Evolutionary conservation across 2,329 filamentous ascomycete genomes (phyloP).

Genomic region (Arthrobotrys sinensis): DNA sequence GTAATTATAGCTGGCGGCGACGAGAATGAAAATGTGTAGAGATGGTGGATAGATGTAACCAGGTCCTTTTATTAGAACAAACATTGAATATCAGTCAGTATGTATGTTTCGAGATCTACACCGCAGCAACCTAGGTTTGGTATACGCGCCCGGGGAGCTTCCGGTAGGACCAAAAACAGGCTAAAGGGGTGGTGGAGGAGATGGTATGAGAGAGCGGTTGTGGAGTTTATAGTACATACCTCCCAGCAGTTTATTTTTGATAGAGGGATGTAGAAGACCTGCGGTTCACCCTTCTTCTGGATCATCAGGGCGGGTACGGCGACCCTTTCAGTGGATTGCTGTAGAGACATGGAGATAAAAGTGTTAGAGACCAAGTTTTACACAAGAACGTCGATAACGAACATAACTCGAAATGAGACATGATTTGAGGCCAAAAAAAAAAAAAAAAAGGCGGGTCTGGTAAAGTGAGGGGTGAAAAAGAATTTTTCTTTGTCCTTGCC

Average conservation of each 20-base stretch:
- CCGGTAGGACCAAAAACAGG: slow-evolving; percentile 57
- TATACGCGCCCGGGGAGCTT: slow-evolving; percentile 56
- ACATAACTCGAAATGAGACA: slow-evolving; percentile 40
- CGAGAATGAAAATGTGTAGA: slow-evolving; percentile 60
- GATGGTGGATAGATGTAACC: slow-evolving; percentile 60
- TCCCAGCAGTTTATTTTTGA: slow-evolving; percentile 62
- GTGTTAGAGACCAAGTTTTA: slow-evolving; percentile 20
- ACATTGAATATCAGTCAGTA: slow-evolving; percentile 36
- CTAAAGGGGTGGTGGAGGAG: slow-evolving; percentile 34
- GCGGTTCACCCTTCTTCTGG: slow-evolving; percentile 61
- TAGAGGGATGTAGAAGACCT: slow-evolving; percentile 60
- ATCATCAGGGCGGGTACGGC: slow-evolving; percentile 54
- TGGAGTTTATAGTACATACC: slow-evolving; percentile 57
- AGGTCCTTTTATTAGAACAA: slow-evolving; percentile 57
- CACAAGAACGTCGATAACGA: slow-evolving; percentile 24
- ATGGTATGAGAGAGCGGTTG: not conserved
- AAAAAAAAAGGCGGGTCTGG: not conserved
- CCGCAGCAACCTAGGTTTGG: slow-evolving; percentile 13
- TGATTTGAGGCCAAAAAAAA: slow-evolving; percentile 23
- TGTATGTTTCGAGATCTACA: slow-evolving; percentile 51
- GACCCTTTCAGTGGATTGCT: slow-evolving; percentile 51
- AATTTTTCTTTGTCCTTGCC: not conserved
- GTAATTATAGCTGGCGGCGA: slow-evolving; percentile 62
- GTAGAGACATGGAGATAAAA: slow-evolving; percentile 30
- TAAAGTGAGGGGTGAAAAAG: slow-evolving; percentile 6